A percentile compares a stretch with the other conserved stretches of the same genome.
Evolutionary conservation across 805 yeast genomes (phyloP).

Genomic region (Suhomyces pyralidae): DNA sequence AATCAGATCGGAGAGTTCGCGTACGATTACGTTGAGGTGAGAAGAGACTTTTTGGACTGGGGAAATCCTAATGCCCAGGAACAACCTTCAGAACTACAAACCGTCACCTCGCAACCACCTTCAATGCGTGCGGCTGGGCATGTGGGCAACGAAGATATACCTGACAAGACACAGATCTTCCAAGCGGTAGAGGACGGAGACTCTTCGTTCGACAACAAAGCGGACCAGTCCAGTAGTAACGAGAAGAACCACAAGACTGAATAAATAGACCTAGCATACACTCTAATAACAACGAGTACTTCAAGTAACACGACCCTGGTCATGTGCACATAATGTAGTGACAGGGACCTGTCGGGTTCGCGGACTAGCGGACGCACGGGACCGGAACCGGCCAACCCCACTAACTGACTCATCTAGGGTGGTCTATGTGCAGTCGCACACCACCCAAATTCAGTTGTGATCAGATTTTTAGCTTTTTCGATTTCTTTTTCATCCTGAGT

Average conservation of each 20-base stretch:
- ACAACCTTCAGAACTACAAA: background rate
- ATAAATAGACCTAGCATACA: background rate
- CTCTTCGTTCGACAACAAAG: slow-evolving; percentile 1
- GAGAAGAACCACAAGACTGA: background rate
- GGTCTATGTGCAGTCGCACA: background rate
- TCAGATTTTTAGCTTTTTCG: background rate
- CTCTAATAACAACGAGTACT: no score
- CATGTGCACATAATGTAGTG: background rate
- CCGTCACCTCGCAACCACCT: background rate
- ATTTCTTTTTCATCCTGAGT: background rate
- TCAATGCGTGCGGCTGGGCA: background rate
- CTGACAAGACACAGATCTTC: background rate
- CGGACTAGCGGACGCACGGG: slow-evolving; percentile 1
- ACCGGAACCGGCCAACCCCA: slow-evolving; percentile 3
- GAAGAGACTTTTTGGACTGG: slow-evolving; percentile 80
- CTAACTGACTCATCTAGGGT: slow-evolving; percentile 1
- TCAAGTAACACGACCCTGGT: background rate
- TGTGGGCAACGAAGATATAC: background rate
- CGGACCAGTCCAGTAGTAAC: background rate
- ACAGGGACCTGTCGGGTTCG: background rate
- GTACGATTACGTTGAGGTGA: slow-evolving; percentile 95
- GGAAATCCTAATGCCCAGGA: slow-evolving; percentile 24
- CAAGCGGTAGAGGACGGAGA: slow-evolving; percentile 3
- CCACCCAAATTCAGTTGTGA: background rate
- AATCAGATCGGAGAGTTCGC: slow-evolving; percentile 98